These are phyloP conservation scores for Candida qinlingensis DNA, from an alignment of 805 yeast genomes.

Conservation along the genomic window DNA sequence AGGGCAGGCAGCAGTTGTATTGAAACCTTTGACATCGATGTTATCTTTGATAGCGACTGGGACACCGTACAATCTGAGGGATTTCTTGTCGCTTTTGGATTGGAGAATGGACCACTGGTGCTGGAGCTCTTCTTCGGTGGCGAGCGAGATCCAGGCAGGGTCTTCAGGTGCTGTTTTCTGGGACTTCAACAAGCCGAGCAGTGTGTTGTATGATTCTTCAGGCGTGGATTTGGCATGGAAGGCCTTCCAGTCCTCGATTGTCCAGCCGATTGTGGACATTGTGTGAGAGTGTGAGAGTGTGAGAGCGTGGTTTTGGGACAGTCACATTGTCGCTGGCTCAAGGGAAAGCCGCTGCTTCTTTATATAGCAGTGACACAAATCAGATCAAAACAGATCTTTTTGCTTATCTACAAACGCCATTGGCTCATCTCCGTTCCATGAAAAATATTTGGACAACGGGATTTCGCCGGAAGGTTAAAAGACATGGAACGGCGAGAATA, in stretches of 20 bases:
- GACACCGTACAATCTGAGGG: slow-evolving; percentile 79
- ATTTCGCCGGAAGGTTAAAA: background rate
- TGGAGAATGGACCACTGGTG: slow-evolving; percentile 80
- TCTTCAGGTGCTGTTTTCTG: slow-evolving; percentile 48
- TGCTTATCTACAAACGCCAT: background rate
- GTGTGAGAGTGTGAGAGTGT: background rate
- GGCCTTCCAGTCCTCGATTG: slow-evolving; percentile 69
- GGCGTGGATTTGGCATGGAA: slow-evolving; percentile 63
- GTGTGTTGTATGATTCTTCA: slow-evolving; percentile 47
- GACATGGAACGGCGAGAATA: no score
- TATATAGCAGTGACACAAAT: background rate
- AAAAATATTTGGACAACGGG: background rate
- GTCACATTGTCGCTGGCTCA: no score
- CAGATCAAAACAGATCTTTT: background rate
- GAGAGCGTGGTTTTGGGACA: background rate
- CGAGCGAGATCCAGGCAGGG: slow-evolving; percentile 91
- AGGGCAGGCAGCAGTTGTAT: slow-evolving; percentile 96
- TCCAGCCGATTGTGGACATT: slow-evolving; percentile 56
- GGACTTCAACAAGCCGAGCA: slow-evolving; percentile 40
- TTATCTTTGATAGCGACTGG: slow-evolving; percentile 95
- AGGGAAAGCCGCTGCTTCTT: background rate
- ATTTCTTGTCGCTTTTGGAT: slow-evolving; percentile 47
- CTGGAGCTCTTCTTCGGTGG: slow-evolving; percentile 50
- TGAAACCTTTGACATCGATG: slow-evolving; percentile 76
- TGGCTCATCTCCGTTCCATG: background rate